A percentile compares a stretch with the other conserved stretches of the same genome.
Evolutionary conservation across 2,329 filamentous ascomycete species (phyloP).

Genomic region (Alternaria sp.): DNA sequence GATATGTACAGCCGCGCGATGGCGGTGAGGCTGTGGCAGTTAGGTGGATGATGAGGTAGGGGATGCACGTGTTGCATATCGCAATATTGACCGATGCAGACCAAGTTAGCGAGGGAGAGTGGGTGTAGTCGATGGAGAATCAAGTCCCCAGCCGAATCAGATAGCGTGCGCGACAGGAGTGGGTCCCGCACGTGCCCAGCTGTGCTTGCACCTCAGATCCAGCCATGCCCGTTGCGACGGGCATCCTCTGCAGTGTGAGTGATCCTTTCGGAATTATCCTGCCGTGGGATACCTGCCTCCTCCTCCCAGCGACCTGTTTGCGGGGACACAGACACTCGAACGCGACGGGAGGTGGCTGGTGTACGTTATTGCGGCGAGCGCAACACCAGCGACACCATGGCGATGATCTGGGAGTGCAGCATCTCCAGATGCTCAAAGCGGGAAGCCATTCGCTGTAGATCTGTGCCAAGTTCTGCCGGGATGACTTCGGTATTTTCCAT

Average conservation of each 20-base stretch:
- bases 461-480: slow-evolving; percentile 3
- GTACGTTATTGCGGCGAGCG: slow-evolving; percentile 12
- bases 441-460: slow-evolving; percentile 3
- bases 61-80: slow-evolving; percentile 1
- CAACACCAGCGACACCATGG: background rate
- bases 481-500: slow-evolving; percentile 8
- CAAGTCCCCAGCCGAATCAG: slow-evolving; percentile 5
- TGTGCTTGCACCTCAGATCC: slow-evolving; percentile 13
- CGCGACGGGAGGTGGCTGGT: background rate
- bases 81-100: slow-evolving; percentile 15
- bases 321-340: slow-evolving; percentile 12
- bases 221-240: slow-evolving; percentile 20
- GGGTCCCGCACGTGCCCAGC: slow-evolving; percentile 15
- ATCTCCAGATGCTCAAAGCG: slow-evolving; percentile 9
- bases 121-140: background rate
- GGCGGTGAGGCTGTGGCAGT: slow-evolving; percentile 14
- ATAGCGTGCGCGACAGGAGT: slow-evolving; percentile 2
- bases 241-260: slow-evolving; percentile 20
- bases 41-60: slow-evolving; percentile 1
- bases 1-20: slow-evolving; percentile 15
- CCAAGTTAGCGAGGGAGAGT: slow-evolving; percentile 11
- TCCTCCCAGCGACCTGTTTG: slow-evolving; percentile 17
- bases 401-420: background rate
- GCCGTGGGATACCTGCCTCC: slow-evolving; percentile 14
- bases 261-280: slow-evolving; percentile 14